These are phyloP conservation scores for Talaromyces sp. DNA, from an alignment of 2,329 filamentous ascomycete species.

Conservation along the genomic window DNA sequence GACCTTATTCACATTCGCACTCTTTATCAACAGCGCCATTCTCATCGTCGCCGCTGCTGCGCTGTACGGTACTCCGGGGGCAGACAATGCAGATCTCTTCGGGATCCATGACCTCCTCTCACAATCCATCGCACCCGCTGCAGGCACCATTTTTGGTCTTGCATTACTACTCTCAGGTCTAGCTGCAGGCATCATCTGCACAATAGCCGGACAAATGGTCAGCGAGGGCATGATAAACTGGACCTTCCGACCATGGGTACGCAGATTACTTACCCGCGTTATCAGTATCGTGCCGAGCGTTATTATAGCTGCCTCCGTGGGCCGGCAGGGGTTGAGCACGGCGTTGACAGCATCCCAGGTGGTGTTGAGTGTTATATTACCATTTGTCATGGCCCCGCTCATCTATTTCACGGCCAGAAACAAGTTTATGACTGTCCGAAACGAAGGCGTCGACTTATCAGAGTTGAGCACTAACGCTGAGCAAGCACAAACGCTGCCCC, in stretches of 20 bases:
- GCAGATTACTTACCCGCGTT: conserved; percentile 70
- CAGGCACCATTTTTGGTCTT: conserved; percentile 79
- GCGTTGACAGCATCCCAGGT: conserved; percentile 77
- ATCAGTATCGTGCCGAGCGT: conserved; percentile 81
- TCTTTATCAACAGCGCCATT: conserved; percentile 81
- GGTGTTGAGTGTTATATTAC: conserved; percentile 71
- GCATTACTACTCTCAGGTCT: conserved; percentile 76
- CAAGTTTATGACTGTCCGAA: conserved; percentile 72
- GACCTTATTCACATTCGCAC: conserved; percentile 75
- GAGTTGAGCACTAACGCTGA: background rate
- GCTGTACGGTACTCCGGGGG: conserved; percentile 61
- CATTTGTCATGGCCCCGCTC: conserved; percentile 77
- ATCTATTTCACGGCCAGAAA: conserved; percentile 80
- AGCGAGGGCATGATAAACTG: conserved; percentile 77
- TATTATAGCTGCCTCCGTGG: conserved; percentile 76
- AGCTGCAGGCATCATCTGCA: conserved; percentile 82
- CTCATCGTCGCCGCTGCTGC: conserved; percentile 77
- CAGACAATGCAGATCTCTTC: conserved; percentile 72
- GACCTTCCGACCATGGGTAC: conserved; percentile 72
- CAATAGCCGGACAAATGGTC: conserved; percentile 86
- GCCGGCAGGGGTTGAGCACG: conserved; percentile 64
- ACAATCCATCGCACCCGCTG: conserved; percentile 65
- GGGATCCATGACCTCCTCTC: conserved; percentile 73
- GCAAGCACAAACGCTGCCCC: background rate
- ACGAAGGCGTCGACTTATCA: conserved; percentile 35